Evolutionary conservation across 352 stramenopile species (phyloP), one percentile per base, ranked within the genome.

Genomic region (Phytophthora aleatoria): DNA sequence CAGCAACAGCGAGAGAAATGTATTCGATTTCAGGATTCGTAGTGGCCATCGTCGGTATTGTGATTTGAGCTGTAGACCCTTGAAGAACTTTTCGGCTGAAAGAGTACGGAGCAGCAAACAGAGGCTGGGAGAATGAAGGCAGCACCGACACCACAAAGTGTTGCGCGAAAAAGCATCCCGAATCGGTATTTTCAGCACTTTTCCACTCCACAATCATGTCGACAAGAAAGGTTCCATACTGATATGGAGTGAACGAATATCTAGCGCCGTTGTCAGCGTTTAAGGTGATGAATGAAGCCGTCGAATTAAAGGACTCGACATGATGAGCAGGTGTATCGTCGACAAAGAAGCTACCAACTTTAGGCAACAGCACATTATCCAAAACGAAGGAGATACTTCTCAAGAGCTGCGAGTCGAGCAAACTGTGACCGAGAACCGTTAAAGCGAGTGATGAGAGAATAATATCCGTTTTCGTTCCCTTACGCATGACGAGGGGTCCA

Each of bases 71-170:
- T 45, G 55, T 30, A n/a, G 26, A 47, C 2, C 55, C 55, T 58
- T 74, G 61, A 27, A 70, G 45, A 51, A 71, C 47, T 31, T 48
- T 70, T 52, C 43, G 54, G 20, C 43, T 74, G 24, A 67, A 74
- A 36, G 44, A 41, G 31, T 63, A 67, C 2, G 66, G 66, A 10
- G 44, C 10, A 16, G 26, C 36, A 50, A 62, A 59, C 1, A 61
- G 1, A 26, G 60, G 47, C 26, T 61, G 52, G 11, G 45, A 51
- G 44, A 68, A 39, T 15, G 33, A 61, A 33, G 54, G 60, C 3
- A 70, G 3, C 7, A 57, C 50, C 20, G 44, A 66, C 9, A 73
- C 4, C 15, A 33, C 47, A 44, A 67, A 31, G 8, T 61, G 62
- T 45, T 52, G 33, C 24, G 47, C 52, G 45, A 61, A 62, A 10